Evolutionary conservation across 345 rosid species (phyloP).

Genomic region (Noccaea caerulescens): DNA sequence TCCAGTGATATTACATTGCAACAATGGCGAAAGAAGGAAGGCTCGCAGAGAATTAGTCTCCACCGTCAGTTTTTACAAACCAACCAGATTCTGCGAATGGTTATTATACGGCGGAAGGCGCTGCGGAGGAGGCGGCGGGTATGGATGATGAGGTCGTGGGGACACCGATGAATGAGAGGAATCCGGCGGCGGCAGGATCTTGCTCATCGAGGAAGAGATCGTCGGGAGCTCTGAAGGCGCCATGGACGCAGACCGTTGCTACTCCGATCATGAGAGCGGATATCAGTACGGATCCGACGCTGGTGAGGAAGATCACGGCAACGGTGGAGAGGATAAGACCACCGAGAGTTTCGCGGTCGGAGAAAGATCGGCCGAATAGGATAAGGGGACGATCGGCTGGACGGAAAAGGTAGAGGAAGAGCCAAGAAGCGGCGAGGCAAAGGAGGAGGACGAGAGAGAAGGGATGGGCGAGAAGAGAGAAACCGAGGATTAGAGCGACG

Average conservation of each 20-base stretch:
- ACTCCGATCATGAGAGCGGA: constrained; percentile 64
- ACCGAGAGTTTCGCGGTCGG: constrained; percentile 62
- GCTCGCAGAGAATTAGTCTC: constrained; percentile 19
- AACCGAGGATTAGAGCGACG: constrained; percentile 42
- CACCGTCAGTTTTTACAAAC: background rate
- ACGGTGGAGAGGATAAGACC: constrained; percentile 50
- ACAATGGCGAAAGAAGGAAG: background rate
- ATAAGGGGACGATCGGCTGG: constrained; percentile 65
- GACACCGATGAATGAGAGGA: constrained; percentile 62
- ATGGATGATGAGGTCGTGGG: constrained; percentile 48
- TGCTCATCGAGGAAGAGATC: constrained; percentile 69
- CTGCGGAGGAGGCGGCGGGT: constrained; percentile 9
- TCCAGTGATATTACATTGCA: constrained; percentile 2
- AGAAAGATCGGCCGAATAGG: constrained; percentile 56
- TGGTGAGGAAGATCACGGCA: constrained; percentile 61
- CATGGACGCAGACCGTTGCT: constrained; percentile 61
- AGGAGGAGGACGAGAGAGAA: constrained; percentile 62
- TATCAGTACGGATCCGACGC: constrained; percentile 59
- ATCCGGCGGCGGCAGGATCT: constrained; percentile 59
- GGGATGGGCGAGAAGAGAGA: constrained; percentile 58
- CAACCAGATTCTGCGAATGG: background rate
- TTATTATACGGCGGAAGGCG: constrained; percentile 25
- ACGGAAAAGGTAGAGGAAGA: constrained; percentile 66
- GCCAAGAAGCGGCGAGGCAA: constrained; percentile 61
- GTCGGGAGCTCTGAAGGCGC: constrained; percentile 60